Evolutionary conservation across 495 filamentous ascomycete species (phyloP).

Genomic region (Apodospora peruviana): DNA sequence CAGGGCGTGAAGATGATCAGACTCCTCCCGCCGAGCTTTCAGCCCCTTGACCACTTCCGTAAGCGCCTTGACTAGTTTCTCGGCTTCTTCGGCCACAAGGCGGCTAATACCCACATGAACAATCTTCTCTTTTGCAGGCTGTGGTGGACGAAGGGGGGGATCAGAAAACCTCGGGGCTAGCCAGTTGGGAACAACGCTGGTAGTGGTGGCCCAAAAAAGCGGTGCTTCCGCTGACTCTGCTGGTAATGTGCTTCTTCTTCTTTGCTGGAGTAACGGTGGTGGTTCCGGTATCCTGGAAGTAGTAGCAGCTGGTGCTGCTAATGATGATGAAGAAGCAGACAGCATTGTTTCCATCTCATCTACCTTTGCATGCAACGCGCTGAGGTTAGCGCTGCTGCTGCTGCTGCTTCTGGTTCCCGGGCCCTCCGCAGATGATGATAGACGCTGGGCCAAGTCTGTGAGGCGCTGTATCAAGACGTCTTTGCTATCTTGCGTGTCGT

Average conservation of each 20-base stretch:
- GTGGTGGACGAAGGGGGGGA: neutral
- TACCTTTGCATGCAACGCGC: constrained; percentile 34
- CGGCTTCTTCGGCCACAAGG: constrained; percentile 32
- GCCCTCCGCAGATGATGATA: constrained; percentile 17
- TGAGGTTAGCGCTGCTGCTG: no score
- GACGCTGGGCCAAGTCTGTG: constrained; percentile 35
- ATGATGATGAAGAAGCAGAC: no score
- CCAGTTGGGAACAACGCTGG: neutral
- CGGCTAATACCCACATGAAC: no score
- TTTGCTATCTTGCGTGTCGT: constrained; percentile 36
- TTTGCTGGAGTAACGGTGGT: neutral
- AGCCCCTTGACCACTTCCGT: constrained; percentile 31
- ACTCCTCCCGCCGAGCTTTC: constrained; percentile 42
- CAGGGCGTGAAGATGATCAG: constrained; percentile 48
- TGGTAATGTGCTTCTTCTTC: neutral
- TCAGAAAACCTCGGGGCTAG: neutral
- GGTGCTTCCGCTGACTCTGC: neutral
- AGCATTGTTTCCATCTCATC: constrained; percentile 41
- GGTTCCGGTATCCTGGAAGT: neutral
- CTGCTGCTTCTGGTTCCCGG: constrained; percentile 16
- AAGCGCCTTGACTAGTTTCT: constrained; percentile 34
- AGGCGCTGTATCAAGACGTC: constrained; percentile 46
- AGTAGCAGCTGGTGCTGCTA: no score
- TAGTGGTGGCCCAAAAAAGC: neutral
- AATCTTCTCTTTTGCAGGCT: neutral